Base-by-base conservation (phyloP, 768 basidiomycete genomes). In the Tubosaeta sp. region DNA sequence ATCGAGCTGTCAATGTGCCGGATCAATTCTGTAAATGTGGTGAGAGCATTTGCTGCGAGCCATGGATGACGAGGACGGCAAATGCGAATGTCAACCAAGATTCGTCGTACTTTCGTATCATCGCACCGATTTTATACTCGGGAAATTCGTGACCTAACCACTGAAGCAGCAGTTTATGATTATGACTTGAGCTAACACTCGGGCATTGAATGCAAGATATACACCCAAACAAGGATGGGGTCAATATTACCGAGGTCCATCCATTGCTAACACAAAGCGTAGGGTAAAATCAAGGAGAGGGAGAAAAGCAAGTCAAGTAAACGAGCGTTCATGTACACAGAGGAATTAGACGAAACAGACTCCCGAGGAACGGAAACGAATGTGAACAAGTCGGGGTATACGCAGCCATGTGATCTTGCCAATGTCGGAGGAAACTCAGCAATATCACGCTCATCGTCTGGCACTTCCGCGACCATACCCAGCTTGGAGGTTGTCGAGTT, bases 401-500 rank as follows among this genome's bases (percentile, higher is more conserved):
- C 36, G 58, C 48, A 49, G 11, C 32, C 30, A 39, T 44, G 49
- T 42, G 13, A 42, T 41, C 54, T 54, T 46, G 56, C 52, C 49
- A 39, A 32, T 44, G 42, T 29, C 35, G 24, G 32, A 51, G 8
- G 39, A 24, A 30, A 48, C 49, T 36, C 31, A 46, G 52, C 24
- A 27, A 49, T 25, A 27, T 44, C 38, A 40, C 9, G 29, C 42
- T 66, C 39, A 68, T 57, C 68, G 54, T 55, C 67, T 66, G 54
- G 67, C 67, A 19, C 67, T 68, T 65, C 87, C 83, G 39, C 90
- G 81, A 48, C 87, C 86, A 58, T 90, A 92, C 34, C 89, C 90
- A 56, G 86, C 83, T 69, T 92, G 89, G 44, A 94, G 81, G 61
- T 84, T 86, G 74, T 94, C 92, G 55, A 96, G 79, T 71, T 96